These are phyloP conservation scores for Aspergillus latus DNA, from an alignment of 2,329 filamentous ascomycete species.

Conservation along the genomic window DNA sequence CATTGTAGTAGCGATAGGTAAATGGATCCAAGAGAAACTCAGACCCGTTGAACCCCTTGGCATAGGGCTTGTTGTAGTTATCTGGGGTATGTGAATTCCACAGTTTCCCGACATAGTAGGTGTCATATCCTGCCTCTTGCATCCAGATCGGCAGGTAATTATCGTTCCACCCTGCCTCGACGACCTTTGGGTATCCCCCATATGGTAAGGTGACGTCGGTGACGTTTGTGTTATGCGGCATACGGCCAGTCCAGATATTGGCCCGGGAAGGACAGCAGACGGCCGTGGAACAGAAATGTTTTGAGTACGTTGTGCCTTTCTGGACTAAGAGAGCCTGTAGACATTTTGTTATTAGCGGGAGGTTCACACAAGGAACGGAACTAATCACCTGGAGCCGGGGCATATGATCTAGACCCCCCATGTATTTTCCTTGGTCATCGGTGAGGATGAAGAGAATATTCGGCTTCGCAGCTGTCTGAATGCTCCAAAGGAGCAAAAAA, in stretches of 20 bases:
- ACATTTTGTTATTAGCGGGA: not conserved
- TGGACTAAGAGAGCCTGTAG: conserved; percentile 51
- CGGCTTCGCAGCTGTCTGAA: conserved; percentile 22
- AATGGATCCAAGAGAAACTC: conserved; percentile 64
- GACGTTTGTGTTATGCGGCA: conserved; percentile 68
- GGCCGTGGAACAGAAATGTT: conserved; percentile 62
- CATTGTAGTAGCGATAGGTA: conserved; percentile 66
- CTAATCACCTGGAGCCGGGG: conserved; percentile 43
- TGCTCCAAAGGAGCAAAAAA: not conserved
- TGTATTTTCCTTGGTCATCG: conserved; percentile 64
- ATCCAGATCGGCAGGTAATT: conserved; percentile 70
- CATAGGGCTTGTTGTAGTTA: conserved; percentile 61
- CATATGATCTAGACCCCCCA: conserved; percentile 62
- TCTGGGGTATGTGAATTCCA: conserved; percentile 63
- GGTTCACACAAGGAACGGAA: not conserved
- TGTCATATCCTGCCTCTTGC: conserved; percentile 64
- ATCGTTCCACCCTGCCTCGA: conserved; percentile 63
- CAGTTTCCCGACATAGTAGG: conserved; percentile 69
- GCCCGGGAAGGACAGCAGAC: conserved; percentile 67
- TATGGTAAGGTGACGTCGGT: conserved; percentile 46
- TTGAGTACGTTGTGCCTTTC: conserved; percentile 58
- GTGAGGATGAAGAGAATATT: conserved; percentile 67
- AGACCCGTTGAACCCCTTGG: conserved; percentile 60
- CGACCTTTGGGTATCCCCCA: conserved; percentile 62
- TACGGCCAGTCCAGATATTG: conserved; percentile 62